Percentiles rank a stretch among this genome's conserved stretches.
Conservation (phyloP, 306 rosid genomes). For the Cicer pinnatifidum region DNA sequence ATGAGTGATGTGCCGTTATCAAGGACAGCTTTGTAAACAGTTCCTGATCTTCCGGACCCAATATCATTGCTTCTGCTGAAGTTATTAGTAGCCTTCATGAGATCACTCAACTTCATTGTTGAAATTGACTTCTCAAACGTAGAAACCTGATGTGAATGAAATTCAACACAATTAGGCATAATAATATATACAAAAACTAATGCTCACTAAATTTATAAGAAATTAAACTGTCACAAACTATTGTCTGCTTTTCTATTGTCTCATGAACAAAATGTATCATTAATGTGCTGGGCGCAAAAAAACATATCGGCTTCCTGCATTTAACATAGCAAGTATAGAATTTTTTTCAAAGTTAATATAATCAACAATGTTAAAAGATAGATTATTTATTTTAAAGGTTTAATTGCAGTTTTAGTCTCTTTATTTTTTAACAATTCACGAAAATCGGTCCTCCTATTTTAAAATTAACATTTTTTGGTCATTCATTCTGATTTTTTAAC, state of each 20-base stretch:
- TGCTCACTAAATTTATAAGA: not conserved
- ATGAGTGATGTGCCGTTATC: constrained; percentile 68
- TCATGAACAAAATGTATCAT: constrained; percentile 9
- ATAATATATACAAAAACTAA: not conserved
- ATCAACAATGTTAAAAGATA: constrained; percentile 26
- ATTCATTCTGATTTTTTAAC: too few species aligned
- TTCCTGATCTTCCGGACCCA: constrained; percentile 86
- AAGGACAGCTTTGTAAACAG: constrained; percentile 78
- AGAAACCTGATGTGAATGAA: constrained; percentile 64
- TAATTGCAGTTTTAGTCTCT: too few species aligned
- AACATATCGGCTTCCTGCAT: too few species aligned
- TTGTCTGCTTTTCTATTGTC: not conserved
- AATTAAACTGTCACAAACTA: constrained; percentile 1
- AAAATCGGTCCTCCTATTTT: too few species aligned
- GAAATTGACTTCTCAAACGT: constrained; percentile 74
- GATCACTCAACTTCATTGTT: constrained; percentile 86
- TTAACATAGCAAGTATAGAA: not conserved
- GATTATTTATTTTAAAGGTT: too few species aligned
- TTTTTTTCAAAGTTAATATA: not conserved
- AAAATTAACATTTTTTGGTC: too few species aligned
- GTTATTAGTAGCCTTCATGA: constrained; percentile 82
- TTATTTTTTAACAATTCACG: too few species aligned
- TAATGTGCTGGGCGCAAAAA: too few species aligned
- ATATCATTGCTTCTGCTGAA: constrained; percentile 73
- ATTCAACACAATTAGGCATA: constrained; percentile 41